Evolutionary conservation across 2,329 filamentous ascomycete genomes (phyloP).

Genomic region (Penicillium italicum): DNA sequence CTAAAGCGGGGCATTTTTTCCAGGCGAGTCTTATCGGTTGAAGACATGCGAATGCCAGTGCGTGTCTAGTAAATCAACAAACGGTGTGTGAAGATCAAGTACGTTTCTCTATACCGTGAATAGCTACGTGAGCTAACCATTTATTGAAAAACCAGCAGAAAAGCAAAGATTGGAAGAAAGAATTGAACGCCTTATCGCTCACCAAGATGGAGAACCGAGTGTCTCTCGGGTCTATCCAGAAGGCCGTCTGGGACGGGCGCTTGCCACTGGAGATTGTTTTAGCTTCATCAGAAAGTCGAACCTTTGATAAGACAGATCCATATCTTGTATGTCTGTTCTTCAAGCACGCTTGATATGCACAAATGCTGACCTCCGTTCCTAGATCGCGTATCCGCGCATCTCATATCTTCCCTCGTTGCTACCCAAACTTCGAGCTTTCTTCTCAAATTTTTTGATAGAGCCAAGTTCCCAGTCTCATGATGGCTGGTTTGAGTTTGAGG

Average conservation of each 20-base stretch:
- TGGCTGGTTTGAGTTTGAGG: constrained; percentile 65
- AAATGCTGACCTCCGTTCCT: background rate
- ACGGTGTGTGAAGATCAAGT: background rate
- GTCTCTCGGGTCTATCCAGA: constrained; percentile 35
- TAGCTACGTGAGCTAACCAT: background rate
- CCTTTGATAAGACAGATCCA: constrained; percentile 57
- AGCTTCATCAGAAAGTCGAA: constrained; percentile 57
- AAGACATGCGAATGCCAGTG: constrained; percentile 1
- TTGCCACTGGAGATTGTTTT: constrained; percentile 59
- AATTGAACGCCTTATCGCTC: background rate
- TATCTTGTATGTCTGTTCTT: constrained; percentile 51
- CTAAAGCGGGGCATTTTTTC: constrained; percentile 7
- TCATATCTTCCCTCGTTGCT: constrained; percentile 67
- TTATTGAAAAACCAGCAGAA: background rate
- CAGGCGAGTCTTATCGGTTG: background rate
- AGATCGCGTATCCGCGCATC: constrained; percentile 61
- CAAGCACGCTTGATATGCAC: background rate
- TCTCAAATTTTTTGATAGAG: constrained; percentile 56
- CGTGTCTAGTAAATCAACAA: background rate
- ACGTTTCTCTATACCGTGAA: background rate
- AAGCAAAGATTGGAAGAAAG: background rate
- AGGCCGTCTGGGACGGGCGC: constrained; percentile 56
- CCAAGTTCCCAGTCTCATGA: constrained; percentile 50
- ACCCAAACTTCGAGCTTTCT: constrained; percentile 61
- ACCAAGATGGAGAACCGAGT: constrained; percentile 27